These are phyloP conservation scores for Kwoniella botswanensis DNA, from an alignment of 768 basidiomycete species.

Conservation along the genomic window DNA sequence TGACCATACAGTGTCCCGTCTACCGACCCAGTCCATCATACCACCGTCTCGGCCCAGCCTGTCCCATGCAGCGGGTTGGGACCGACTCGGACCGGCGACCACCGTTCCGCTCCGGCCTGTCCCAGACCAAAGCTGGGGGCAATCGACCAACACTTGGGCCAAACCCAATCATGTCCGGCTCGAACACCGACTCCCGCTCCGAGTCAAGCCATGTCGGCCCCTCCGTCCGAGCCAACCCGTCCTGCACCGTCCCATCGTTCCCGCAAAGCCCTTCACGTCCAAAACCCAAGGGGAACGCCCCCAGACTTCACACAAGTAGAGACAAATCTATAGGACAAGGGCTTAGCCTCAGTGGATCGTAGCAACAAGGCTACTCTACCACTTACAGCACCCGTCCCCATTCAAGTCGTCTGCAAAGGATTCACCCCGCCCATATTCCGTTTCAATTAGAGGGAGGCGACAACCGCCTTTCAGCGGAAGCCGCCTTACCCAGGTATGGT, in stretches of 20 bases:
- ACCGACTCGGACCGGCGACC: background rate
- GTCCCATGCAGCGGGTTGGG: background rate
- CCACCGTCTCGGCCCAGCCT: background rate
- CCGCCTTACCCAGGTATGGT: conserved; percentile 66
- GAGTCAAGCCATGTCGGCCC: too few relatives aligned
- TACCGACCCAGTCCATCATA: background rate
- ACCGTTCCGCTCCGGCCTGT: background rate
- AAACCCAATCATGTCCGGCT: too few relatives aligned
- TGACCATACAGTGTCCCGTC: background rate
- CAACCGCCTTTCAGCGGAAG: conserved; percentile 62
- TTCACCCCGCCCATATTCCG: conserved; percentile 70
- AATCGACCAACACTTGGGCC: conserved; percentile 1
- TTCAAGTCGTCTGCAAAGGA: conserved; percentile 80
- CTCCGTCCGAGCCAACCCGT: background rate
- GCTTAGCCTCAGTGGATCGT: conserved; percentile 78
- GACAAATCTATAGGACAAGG: conserved; percentile 73
- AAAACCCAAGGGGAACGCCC: conserved; percentile 15
- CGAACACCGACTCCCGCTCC: too few relatives aligned
- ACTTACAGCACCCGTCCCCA: conserved; percentile 71
- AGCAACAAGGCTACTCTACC: conserved; percentile 79
- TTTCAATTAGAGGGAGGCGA: conserved; percentile 66
- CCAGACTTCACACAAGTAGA: conserved; percentile 17
- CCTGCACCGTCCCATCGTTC: background rate
- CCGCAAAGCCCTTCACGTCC: background rate
- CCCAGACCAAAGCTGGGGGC: background rate